A percentile compares a stretch with the other conserved stretches of the same genome.
phyloP scores from a whole-genome alignment of 2,329 filamentous ascomycete species.

The Paramyrothecium sp. region DNA sequence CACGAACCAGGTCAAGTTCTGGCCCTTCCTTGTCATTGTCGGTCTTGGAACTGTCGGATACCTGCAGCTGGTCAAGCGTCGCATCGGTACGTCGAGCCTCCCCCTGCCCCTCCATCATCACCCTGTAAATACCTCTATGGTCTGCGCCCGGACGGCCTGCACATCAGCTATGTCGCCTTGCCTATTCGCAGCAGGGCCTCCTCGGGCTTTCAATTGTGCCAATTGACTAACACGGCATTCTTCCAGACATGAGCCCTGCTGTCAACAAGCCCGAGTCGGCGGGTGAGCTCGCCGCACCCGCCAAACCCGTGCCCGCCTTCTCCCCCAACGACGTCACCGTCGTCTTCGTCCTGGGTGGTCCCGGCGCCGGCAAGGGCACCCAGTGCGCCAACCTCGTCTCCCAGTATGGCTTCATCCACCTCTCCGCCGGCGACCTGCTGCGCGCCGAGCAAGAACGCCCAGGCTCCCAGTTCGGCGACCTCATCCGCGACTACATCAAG shows the following conservation, averaged over 20 bases:
- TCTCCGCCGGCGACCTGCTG: conserved; percentile 89
- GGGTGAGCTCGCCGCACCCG: conserved; percentile 40
- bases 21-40: conserved; percentile 54
- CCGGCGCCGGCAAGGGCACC: conserved; percentile 94
- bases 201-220: no score
- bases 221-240: conserved; percentile 5
- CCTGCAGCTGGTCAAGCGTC: conserved; percentile 46
- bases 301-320: conserved; percentile 67
- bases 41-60: conserved; percentile 48
- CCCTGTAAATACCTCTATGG: background rate
- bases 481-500: conserved; percentile 92
- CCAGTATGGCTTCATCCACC: conserved; percentile 88
- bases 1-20: conserved; percentile 49
- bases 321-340: conserved; percentile 78
- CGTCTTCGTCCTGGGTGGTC: conserved; percentile 93
- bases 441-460: conserved; percentile 88
- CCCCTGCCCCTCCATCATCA: background rate
- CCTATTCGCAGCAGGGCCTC: no score
- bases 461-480: conserved; percentile 83
- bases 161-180: no score
- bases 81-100: conserved; percentile 40
- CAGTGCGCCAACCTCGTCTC: conserved; percentile 87
- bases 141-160: no score
- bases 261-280: conserved; percentile 21
- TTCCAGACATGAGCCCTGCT: conserved; percentile 37